A percentile compares a stretch with the other conserved stretches of the same genome.
These are phyloP conservation scores for Psilocybe cubensis DNA, from an alignment of 768 basidiomycete species.

Conservation along the genomic window DNA sequence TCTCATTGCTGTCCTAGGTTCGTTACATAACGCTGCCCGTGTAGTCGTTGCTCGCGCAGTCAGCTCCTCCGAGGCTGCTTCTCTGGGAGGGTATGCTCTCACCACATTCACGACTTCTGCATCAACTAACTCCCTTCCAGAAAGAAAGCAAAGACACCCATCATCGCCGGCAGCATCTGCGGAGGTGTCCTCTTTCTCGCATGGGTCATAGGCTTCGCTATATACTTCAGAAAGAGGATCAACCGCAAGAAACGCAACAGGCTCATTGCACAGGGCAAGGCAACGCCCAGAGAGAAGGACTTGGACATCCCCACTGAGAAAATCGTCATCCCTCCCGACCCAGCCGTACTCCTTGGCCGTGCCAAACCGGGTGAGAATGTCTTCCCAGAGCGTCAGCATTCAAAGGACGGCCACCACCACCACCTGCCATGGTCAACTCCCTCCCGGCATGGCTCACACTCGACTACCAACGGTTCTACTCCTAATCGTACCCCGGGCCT, in stretches of 20 bases:
- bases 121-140: too few relatives aligned
- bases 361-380: conserved; percentile 40
- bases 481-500: neutral
- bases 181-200: conserved; percentile 53
- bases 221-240: conserved; percentile 60
- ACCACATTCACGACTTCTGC: too few relatives aligned
- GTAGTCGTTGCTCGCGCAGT: conserved; percentile 24
- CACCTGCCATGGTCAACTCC: conserved; percentile 16
- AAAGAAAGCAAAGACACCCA: conserved; percentile 58
- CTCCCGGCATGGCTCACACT: conserved; percentile 19
- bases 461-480: conserved; percentile 2
- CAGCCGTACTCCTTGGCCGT: conserved; percentile 61
- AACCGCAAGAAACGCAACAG: conserved; percentile 50
- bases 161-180: conserved; percentile 62
- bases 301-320: conserved; percentile 42
- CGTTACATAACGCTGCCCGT: conserved; percentile 11
- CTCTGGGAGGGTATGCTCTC: conserved; percentile 39
- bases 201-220: conserved; percentile 58
- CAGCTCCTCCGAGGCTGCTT: conserved; percentile 41
- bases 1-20: neutral
- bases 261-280: conserved; percentile 45
- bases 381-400: conserved; percentile 29
- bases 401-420: conserved; percentile 17
- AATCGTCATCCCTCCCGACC: conserved; percentile 66
- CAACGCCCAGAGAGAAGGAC: conserved; percentile 40